Base-by-base conservation (phyloP, 2,329 filamentous ascomycete species). In the Nemania serpens region DNA sequence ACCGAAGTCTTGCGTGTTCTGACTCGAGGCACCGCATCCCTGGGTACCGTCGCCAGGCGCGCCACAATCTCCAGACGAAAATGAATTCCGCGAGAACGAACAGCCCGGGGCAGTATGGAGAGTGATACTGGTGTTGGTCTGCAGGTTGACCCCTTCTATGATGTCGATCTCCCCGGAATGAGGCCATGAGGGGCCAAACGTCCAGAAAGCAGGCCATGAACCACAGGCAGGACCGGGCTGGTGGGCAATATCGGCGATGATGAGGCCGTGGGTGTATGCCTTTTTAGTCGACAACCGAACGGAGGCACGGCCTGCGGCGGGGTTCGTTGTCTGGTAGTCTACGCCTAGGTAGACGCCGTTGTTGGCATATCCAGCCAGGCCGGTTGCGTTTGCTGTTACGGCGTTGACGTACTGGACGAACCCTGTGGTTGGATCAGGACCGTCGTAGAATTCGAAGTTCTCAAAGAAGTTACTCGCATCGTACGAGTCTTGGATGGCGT, bases 121-220 rank as follows among this genome's bases (percentile, higher is more conserved):
- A 36, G 89, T 88, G 75, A 92, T 80, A 47, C 81, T 75, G 73
- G 90, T 85, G 60, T 79, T 76, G 2, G 77, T 72, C 63, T 86
- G 82, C 20, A 79, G 77, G 77, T 91, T 91, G 67, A 92, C 88
- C 39, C 89, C 90, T 77, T 93, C 91, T 68, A 93, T 85, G 69
- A 93, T 89, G 73, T 94, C 91, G 69, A 94, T 90, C 76, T 93
- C 91, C 48, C 90, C 90, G 7, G 80, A 78, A 43, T 73, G 73
- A 1, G 91, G 91, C 91, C 91, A 93, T 70, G 83, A 75, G n/a
- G 81, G 78, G 15, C 89, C 90, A 36, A 91, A 81, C 53, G 79
- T 81, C 84, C 84, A 90, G 74, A 89, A 89, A 13, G 90, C 90
- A 1, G 90, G 90, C 91, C 91, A 94, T 13, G 86, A 83, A 36